Base-by-base conservation (phyloP, 2,329 filamentous ascomycete species). In the Talaromyces sp. region DNA sequence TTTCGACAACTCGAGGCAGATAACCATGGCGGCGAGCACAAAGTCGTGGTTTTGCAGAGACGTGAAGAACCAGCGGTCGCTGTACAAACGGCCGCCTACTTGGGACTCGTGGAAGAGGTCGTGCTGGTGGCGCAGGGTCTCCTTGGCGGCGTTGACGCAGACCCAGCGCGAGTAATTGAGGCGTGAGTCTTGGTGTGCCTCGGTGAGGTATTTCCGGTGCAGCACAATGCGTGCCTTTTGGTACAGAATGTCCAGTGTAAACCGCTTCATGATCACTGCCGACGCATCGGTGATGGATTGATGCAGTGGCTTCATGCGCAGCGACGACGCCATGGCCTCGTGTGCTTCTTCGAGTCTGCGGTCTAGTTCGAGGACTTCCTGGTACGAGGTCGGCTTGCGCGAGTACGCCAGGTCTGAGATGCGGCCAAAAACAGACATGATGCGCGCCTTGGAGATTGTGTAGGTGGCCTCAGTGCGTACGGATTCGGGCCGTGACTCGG, bases 31-130 rank as follows among this genome's bases (percentile, higher is more conserved):
- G 2, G 83, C 83, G 1, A 87, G 75, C 56, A 87, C 71, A 57
- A 83, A 87, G 66, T 87, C 83, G 62, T 85, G 83, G 58, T 83
- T 77, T 7, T 80, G 77, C 2, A 87, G 71, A 1, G 81, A 81
- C 2, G 78, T 79, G 31, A 84, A 69, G 65, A 85, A 85, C 84
- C 85, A 87, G 14, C 78, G 77, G 29, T 81, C 76, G 52, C 75
- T 73, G 60, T 75, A 73, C 6, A 88, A 73, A 26, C 81, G 72
- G 6, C 80, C 81, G 1, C 83, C 83, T 0, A 82, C 81, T 57
- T 78, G 77, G 7, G 75, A 78, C 41, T 82, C 79, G 38, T 77
- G 69, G 64, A 79, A 75, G 14, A 84, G 70, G 2, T 78, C 72
- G 19, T 77, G 71, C 41, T 84, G 81, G 58, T 80, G 76, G 3